phyloP scores from a whole-genome alignment of 495 filamentous ascomycete genomes.

The Umbilicaria muhlenbergii region DNA sequence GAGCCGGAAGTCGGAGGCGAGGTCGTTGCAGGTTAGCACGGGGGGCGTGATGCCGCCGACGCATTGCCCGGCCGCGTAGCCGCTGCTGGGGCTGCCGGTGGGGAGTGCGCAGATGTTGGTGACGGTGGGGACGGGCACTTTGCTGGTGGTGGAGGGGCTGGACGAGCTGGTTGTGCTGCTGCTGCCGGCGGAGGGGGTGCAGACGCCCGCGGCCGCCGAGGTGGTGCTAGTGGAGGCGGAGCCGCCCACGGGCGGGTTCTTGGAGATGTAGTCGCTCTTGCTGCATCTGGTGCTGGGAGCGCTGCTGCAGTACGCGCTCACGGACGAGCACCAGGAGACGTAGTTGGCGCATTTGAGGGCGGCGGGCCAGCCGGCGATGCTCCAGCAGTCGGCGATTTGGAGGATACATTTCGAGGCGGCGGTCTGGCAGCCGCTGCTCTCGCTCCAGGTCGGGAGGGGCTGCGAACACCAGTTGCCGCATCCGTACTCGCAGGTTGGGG shows the following conservation, averaged over 20 bases:
- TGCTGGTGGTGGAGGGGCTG: not conserved
- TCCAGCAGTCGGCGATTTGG: slow-evolving; percentile 31
- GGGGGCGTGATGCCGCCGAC: slow-evolving; percentile 32
- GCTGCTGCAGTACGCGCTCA: slow-evolving; percentile 23
- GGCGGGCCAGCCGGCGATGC: slow-evolving; percentile 28
- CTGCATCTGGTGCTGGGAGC: slow-evolving; percentile 12
- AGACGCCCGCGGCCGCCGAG: slow-evolving; percentile 18
- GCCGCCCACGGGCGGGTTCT: slow-evolving; percentile 22
- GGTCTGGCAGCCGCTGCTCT: slow-evolving; percentile 18
- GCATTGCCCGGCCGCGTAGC: slow-evolving; percentile 25
- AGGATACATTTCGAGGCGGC: slow-evolving; percentile 23
- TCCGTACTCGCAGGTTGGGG: slow-evolving; percentile 31
- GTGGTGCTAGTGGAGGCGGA: slow-evolving; percentile 13
- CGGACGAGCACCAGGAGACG: slow-evolving; percentile 23
- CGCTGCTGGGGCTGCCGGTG: slow-evolving; percentile 19
- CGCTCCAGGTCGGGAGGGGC: slow-evolving; percentile 28
- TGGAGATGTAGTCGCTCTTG: slow-evolving; percentile 20
- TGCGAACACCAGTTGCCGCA: slow-evolving; percentile 34
- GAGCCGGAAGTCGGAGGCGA: slow-evolving; percentile 16
- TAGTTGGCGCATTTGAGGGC: slow-evolving; percentile 29
- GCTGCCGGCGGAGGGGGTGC: slow-evolving; percentile 19
- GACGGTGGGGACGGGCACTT: slow-evolving; percentile 11
- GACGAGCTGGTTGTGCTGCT: slow-evolving; percentile 3
- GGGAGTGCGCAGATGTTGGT: slow-evolving; percentile 24
- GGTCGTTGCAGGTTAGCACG: slow-evolving; percentile 34